Evolutionary conservation across 2,329 filamentous ascomycete species (phyloP), one percentile per base, ranked within the genome.

Genomic region (Mycogone perniciosa): DNA sequence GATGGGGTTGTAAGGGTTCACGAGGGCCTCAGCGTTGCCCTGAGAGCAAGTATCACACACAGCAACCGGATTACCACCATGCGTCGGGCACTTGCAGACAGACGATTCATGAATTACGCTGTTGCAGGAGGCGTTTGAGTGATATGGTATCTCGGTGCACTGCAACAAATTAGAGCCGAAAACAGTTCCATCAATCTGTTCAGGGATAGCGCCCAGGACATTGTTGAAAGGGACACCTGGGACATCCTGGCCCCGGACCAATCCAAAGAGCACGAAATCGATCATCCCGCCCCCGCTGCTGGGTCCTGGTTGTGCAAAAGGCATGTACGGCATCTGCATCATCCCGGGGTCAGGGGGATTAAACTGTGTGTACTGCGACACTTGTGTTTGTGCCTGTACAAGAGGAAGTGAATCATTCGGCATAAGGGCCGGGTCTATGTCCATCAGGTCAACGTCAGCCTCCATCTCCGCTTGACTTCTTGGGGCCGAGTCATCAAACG

Each of bases 21-120:
- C 52, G 38, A 68, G 52, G 6, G 56, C 41, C 4, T 30, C 26
- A 10, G 55, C 54, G 53, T 56, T 60, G 2, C 11, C n/a, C 1
- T 46, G 6, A 44, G 62, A 48, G 55, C 71, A 73, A 1, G 38
- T 30, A 10, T 58, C 48, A 54, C 56, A 57, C 8, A 57, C 52
- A 20, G 20, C 31, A 27, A 34, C 7, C 10, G 10, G 20, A 30
- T 41, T 11, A 11, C 13, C 9, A 31, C 2, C 9, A 26, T 44
- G 34, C 26, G 11, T 29, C 10, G 9, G 13, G 10, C 37, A 47
- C 10, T 47, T 29, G 10, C 45, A 47, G n/a, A 27, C 6, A 9
- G 35, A 31, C 6, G 30, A 11, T 30, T 31, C 5, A 6, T 26
- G 1, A 7, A 27, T 3, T 4, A 35, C 11, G 5, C 40, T 47